Evolutionary conservation across 129 eudicot genomes (phyloP).

Genomic region (Silybum marianum): DNA sequence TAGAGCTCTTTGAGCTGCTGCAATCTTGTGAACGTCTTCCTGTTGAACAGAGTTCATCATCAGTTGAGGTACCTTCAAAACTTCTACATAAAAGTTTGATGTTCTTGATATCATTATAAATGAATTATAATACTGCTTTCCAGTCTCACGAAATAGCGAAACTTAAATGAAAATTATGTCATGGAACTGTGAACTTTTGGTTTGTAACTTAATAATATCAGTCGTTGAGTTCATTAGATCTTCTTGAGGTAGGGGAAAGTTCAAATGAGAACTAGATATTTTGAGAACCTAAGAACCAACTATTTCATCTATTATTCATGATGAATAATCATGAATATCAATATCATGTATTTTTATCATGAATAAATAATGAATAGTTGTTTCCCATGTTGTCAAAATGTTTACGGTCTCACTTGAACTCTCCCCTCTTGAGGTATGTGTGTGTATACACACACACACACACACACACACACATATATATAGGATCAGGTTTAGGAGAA

Average conservation of each 20-base stretch:
- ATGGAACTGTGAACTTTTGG: neutral
- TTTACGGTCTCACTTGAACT: neutral
- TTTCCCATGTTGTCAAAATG: neutral
- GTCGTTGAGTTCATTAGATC: neutral
- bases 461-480: too few relatives aligned
- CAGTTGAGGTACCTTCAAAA: slow-evolving; percentile 67
- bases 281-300: neutral
- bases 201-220: neutral
- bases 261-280: neutral
- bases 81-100: neutral
- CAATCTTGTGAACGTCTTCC: slow-evolving; percentile 56
- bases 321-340: neutral
- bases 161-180: neutral
- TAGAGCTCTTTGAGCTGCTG: slow-evolving; percentile 66
- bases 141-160: neutral
- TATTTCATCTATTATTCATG: neutral
- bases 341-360: neutral
- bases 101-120: slow-evolving; percentile 2
- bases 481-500: too few relatives aligned
- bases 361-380: neutral
- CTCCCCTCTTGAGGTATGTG: neutral
- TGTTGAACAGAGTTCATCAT: slow-evolving; percentile 53
- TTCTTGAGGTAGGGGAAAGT: neutral
- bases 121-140: neutral
- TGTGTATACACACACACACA: too few relatives aligned